Base-by-base conservation (phyloP, 2,329 filamentous ascomycete genomes). In the Trichophyton mentagrophytes region DNA sequence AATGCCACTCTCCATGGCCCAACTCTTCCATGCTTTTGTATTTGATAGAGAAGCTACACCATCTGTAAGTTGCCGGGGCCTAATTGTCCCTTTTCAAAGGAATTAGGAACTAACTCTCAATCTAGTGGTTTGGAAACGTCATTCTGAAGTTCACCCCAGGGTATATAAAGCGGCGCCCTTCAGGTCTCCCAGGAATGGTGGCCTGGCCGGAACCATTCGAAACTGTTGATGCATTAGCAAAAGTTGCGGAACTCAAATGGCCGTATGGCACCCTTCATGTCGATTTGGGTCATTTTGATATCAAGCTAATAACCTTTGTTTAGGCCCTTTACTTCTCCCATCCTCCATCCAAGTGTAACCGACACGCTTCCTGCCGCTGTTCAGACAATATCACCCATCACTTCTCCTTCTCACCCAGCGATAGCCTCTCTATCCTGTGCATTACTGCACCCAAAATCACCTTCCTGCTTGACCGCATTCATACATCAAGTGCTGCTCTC, bases 361-460 rank as follows among this genome's bases (percentile, higher is more conserved):
- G 72, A 76, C 56, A 71, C 72, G 3, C 67, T 78, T 1, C 82
- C 95, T 0, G 84, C 88, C 0, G 70, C 81, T 2, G 78, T 85
- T 2, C 80, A 95, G 22, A 76, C 81, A 11, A 85, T 96, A 61
- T 80, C 86, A 0, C 88, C 90, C 0, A 83, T 97, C 60, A 90
- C 89, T 1, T 85, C 87, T 1, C 83, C 87, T 30, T 92, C 92
- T 0, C 92, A 97, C 69, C 92, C 92, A 1, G 84, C 90, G 47
- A 92, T 95, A 71, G 85, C 83, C 8, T 87, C 85, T 27, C 83
- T 96, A 20, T 92, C 90, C 49, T 99, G 93, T 74, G 92, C 92
- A 0, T 81, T 92, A 1, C 83, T 97, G 1, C 92, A 99, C 71
- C 91, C 92, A 0, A 80, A 83, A 17, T 89, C 95, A 68, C 91